Evolutionary conservation across 2,329 filamentous ascomycete genomes (phyloP).

Genomic region (Parafenestella ontariensis): DNA sequence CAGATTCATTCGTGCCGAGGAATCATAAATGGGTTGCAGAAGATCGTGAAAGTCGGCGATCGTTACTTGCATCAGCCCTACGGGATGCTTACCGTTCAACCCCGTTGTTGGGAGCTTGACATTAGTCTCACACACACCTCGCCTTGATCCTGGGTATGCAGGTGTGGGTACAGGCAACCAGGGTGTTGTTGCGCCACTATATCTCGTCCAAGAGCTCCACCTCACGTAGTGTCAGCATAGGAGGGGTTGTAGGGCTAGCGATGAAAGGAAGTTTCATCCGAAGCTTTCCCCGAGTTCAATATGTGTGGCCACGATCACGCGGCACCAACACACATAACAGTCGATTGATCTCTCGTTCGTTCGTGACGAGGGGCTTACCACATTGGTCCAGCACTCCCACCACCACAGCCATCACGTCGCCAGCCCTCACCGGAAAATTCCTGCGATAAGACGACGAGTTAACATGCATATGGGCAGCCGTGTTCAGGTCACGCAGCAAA

Average conservation of each 20-base stretch:
- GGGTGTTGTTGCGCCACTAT: slow-evolving; percentile 8
- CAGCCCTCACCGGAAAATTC: slow-evolving; percentile 23
- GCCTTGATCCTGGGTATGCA: slow-evolving; percentile 17
- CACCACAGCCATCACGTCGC: slow-evolving; percentile 5
- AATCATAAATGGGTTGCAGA: slow-evolving; percentile 5
- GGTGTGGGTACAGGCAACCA: slow-evolving; percentile 4
- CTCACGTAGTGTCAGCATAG: slow-evolving; percentile 13
- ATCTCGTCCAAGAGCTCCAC: slow-evolving; percentile 1
- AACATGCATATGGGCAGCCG: slow-evolving; percentile 12
- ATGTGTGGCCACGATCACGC: slow-evolving; percentile 15
- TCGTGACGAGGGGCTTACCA: slow-evolving; percentile 11
- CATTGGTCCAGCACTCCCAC: slow-evolving; percentile 3
- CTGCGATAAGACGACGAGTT: slow-evolving; percentile 25
- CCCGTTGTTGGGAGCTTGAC: slow-evolving; percentile 10
- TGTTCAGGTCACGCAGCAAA: slow-evolving; percentile 17
- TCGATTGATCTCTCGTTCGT: slow-evolving; percentile 9
- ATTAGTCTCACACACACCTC: slow-evolving; percentile 14
- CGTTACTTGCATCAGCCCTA: slow-evolving; percentile 34
- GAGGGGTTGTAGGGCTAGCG: neutral
- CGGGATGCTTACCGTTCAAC: slow-evolving; percentile 13
- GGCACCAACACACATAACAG: slow-evolving; percentile 12
- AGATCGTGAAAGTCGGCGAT: slow-evolving; percentile 20
- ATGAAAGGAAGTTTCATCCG: slow-evolving; percentile 3
- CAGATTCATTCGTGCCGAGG: slow-evolving; percentile 7
- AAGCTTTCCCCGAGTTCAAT: slow-evolving; percentile 2